Percentiles rank a stretch among this genome's conserved stretches.
Conservation (phyloP, 73 alveolate genomes). For the Uronychia setigera region DNA sequence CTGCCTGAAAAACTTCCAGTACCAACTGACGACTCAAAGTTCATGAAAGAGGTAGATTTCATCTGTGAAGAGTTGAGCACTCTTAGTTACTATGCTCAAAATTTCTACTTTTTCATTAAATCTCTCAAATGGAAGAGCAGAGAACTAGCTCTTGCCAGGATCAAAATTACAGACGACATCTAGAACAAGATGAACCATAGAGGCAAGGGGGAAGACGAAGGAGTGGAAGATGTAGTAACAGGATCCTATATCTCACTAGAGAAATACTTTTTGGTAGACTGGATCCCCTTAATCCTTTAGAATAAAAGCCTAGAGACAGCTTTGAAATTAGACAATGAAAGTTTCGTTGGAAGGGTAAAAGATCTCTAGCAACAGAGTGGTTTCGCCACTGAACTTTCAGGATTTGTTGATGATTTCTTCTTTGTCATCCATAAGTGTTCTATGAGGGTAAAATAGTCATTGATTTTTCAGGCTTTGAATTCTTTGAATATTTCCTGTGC, state of each 20-base stretch:
- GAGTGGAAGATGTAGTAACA: background rate
- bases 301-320: background rate
- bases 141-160: background rate
- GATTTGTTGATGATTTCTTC: constrained; percentile 13
- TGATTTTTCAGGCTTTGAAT: constrained; percentile 2
- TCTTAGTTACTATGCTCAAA: background rate
- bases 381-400: background rate
- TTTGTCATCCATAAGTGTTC: constrained; percentile 26
- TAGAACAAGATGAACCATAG: background rate
- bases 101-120: background rate
- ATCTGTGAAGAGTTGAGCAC: background rate
- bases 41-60: background rate
- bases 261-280: background rate
- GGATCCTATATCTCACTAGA: background rate
- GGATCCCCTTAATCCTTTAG: background rate
- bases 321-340: background rate
- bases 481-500: constrained; percentile 19
- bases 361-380: background rate
- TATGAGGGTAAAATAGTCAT: background rate
- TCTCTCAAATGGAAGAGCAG: background rate
- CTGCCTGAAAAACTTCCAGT: background rate
- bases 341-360: background rate
- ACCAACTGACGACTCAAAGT: background rate
- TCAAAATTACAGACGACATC: background rate
- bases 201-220: background rate